phyloP scores from a whole-genome alignment of 768 basidiomycete species.

The Termitomyces sp. region DNA sequence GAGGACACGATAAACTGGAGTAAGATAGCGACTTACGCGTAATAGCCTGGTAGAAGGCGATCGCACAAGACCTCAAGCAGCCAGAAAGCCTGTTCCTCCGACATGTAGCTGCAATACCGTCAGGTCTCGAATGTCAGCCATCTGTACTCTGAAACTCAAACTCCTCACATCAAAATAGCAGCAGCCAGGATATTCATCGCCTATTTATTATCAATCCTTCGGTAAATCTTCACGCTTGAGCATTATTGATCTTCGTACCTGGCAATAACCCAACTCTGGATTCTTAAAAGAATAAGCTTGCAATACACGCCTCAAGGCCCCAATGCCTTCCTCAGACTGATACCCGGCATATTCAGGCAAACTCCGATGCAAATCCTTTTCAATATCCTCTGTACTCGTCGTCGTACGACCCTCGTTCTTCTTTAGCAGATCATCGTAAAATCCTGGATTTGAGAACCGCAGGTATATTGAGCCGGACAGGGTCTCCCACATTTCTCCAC shows the following conservation, averaged over 20 bases:
- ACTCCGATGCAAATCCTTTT: constrained; percentile 95
- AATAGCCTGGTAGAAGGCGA: constrained; percentile 94
- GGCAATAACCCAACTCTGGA: constrained; percentile 92
- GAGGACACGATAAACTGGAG: neutral
- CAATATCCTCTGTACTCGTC: constrained; percentile 95
- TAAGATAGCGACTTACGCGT: constrained; percentile 55
- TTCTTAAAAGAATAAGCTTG: constrained; percentile 96
- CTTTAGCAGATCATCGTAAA: constrained; percentile 69
- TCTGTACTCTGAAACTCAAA: constrained; percentile 14
- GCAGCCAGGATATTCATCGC: constrained; percentile 98
- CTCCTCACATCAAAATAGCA: constrained; percentile 83
- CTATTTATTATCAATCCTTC: constrained; percentile 27
- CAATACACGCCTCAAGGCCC: constrained; percentile 79
- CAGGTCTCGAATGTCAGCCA: neutral
- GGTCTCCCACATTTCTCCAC: constrained; percentile 98
- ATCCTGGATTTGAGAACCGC: constrained; percentile 81
- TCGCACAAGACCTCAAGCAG: constrained; percentile 92
- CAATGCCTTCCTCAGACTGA: constrained; percentile 85
- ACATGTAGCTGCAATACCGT: constrained; percentile 75
- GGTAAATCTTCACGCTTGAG: neutral
- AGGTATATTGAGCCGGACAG: constrained; percentile 91
- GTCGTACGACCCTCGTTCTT: constrained; percentile 75
- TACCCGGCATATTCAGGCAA: constrained; percentile 97
- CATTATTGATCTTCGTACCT: constrained; percentile 41
- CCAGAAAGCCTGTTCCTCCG: constrained; percentile 99